A percentile compares a stretch with the other conserved stretches of the same genome.
Evolutionary conservation across 805 yeast species (phyloP).

Genomic region (Cyberlindnera maritima): DNA sequence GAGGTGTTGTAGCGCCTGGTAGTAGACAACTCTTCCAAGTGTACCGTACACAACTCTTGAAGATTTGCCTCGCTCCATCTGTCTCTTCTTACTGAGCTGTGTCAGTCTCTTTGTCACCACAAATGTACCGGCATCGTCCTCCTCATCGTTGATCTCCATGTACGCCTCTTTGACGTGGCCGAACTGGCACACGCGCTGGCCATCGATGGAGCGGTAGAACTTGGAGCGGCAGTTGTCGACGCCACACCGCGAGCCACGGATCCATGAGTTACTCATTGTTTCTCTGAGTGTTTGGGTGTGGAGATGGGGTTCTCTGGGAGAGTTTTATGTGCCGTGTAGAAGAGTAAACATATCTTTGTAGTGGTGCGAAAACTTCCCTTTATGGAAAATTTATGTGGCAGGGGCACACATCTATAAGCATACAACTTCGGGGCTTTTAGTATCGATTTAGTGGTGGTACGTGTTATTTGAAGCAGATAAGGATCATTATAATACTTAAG

Average conservation of each 20-base stretch:
- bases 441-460: too few relatives aligned
- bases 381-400: too few relatives aligned
- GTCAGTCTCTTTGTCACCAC: conserved; percentile 52
- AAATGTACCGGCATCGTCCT: conserved; percentile 52
- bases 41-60: conserved; percentile 41
- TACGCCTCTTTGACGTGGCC: conserved; percentile 89
- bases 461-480: too few relatives aligned
- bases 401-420: too few relatives aligned
- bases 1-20: conserved; percentile 48
- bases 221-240: conserved; percentile 83
- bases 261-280: conserved; percentile 28
- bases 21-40: conserved; percentile 42
- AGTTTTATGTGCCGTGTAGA: too few relatives aligned
- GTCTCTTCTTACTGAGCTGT: conserved; percentile 30
- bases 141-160: conserved; percentile 77
- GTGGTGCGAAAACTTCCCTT: too few relatives aligned
- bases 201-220: conserved; percentile 70
- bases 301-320: too few relatives aligned
- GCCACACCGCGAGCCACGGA: conserved; percentile 83
- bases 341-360: too few relatives aligned
- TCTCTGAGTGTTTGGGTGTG: too few relatives aligned
- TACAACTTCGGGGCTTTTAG: too few relatives aligned
- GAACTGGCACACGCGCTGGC: conserved; percentile 78
- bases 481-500: too few relatives aligned
- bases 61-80: conserved; percentile 10